Evolutionary conservation across 176 grass and related monocot species (phyloP).

Genomic region (Musa beccarii): DNA sequence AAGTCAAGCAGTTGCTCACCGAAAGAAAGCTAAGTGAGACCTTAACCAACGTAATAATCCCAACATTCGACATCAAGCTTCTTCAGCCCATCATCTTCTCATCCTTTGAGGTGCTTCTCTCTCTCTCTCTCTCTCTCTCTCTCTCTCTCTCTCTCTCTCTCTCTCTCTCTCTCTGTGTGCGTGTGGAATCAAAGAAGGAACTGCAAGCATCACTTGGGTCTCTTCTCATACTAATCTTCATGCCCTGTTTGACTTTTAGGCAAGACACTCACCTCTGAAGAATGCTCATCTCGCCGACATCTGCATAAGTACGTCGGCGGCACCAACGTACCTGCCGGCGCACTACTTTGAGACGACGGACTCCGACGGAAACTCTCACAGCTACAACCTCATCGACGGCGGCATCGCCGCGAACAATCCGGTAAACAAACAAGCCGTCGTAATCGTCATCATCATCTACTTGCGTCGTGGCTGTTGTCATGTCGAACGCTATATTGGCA

Average conservation of each 20-base stretch:
- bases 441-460: not conserved
- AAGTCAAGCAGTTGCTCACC: not conserved
- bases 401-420: slow-evolving; percentile 18
- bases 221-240: no score
- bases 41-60: not conserved
- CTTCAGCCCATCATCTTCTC: not conserved
- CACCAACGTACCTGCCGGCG: not conserved
- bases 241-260: not conserved
- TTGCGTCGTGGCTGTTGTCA: not conserved
- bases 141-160: no score
- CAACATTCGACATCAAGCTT: not conserved
- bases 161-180: no score
- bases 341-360: not conserved
- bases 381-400: not conserved
- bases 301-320: not conserved
- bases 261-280: not conserved
- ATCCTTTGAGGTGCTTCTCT: not conserved
- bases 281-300: not conserved
- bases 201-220: no score
- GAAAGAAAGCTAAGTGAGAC: not conserved
- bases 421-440: not conserved
- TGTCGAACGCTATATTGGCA: not conserved
- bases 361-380: not conserved
- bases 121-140: no score
- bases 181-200: no score